Evolutionary conservation across 2,329 filamentous ascomycete genomes (phyloP).

Genomic region (Beauveria pseudobassiana): DNA sequence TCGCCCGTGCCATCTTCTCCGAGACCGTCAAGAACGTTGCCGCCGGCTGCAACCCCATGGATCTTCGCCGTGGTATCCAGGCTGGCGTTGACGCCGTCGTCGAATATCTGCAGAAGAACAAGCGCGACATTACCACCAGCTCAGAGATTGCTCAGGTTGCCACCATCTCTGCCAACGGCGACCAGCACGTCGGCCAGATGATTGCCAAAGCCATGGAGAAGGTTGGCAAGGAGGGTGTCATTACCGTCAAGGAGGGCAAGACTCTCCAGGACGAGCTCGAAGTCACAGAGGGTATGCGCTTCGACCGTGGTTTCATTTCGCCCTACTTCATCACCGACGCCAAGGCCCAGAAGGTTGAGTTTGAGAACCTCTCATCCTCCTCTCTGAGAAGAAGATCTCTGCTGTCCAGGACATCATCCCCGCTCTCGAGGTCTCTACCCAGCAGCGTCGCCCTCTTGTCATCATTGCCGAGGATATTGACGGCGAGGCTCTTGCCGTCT

Average conservation of each 20-base stretch:
- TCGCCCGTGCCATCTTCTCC: constrained; percentile 96
- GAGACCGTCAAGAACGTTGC: constrained; percentile 99
- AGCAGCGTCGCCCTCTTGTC: constrained; percentile 87
- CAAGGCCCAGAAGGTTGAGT: constrained; percentile 98
- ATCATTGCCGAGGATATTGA: constrained; percentile 99
- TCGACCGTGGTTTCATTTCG: constrained; percentile 97
- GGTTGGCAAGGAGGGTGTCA: constrained; percentile 99
- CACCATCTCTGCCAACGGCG: constrained; percentile 96
- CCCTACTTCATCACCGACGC: constrained; percentile 99
- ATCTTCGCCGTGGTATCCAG: constrained; percentile 93
- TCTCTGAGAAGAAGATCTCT: constrained; percentile 99
- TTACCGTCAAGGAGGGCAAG: constrained; percentile 99
- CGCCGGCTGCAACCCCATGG: constrained; percentile 99
- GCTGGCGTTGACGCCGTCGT: constrained; percentile 92
- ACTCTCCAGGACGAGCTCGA: constrained; percentile 96
- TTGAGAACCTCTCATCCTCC: constrained; percentile 97
- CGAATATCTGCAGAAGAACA: constrained; percentile 89
- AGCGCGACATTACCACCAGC: constrained; percentile 95
- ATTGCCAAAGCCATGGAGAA: constrained; percentile 99
- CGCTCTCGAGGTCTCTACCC: constrained; percentile 92
- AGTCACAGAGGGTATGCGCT: constrained; percentile 99
- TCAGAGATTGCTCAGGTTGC: constrained; percentile 97
- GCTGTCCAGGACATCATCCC: constrained; percentile 98
- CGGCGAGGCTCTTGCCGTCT: constrained; percentile 94
- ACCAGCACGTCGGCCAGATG: constrained; percentile 87